Evolutionary conservation across 179 eudicot species (phyloP), one percentile per base, ranked within the genome.

Genomic region (Monotropa hypopitys): DNA sequence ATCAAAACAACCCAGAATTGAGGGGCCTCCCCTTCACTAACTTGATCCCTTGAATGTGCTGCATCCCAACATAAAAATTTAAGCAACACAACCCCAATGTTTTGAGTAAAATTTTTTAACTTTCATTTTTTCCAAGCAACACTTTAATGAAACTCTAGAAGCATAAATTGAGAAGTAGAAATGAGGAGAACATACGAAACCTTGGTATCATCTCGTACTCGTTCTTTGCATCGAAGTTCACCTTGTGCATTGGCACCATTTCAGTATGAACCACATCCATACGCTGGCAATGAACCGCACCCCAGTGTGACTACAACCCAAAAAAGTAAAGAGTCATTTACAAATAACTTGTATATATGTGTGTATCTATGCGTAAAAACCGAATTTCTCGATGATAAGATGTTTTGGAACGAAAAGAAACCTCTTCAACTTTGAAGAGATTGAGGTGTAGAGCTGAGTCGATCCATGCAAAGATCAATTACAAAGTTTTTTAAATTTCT

Each of bases 401-500:
- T 32, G 23, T 30, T 59, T 23, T 30, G 62, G 28, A 42, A 62
- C 21, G 38, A 46, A 20, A 32, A 54, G 1, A 18, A 53, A 94
- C 99, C 93, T 95, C 97, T 88, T 95, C 99, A 75, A 95, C 92
- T 87, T 95, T 92, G 85, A 95, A 85, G 66, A 95, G 94, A 85
- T 83, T 86, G 83, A 95, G 95, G 54, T 82, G 97, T 33, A 95
- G 92, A 59, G 97, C 89, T 0, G 98, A 88, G 76, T 95, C 91
- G 79, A 95, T 93, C 99, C 99, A 95, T 1, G 93, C 61, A 42
- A 93, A 90, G 56, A 95, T 91, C 75, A n/a, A n/a, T n/a, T n/a
- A n/a, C n/a, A n/a, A n/a, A n/a, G n/a, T n/a, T n/a, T n/a, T n/a
- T n/a, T n/a, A n/a, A n/a, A n/a, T 7, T 43, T 43, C 8, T 43